phyloP scores from a whole-genome alignment of 805 yeast species.

The Naumovozyma castellii region DNA sequence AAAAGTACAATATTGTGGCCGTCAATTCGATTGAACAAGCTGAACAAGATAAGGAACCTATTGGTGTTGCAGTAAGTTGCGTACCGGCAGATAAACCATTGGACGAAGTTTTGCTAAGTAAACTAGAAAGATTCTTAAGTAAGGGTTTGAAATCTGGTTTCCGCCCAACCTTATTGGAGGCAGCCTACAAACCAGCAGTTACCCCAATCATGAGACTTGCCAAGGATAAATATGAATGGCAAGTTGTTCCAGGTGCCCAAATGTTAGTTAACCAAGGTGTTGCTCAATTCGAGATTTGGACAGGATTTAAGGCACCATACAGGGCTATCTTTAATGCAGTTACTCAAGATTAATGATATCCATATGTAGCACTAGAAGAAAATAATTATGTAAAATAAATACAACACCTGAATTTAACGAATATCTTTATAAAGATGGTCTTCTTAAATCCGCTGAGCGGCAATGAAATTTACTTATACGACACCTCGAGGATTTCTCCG shows the following conservation, averaged over 20 bases:
- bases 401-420: too few relatives aligned
- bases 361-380: too few relatives aligned
- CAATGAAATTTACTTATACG: too few relatives aligned
- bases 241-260: constrained; percentile 81
- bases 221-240: constrained; percentile 52
- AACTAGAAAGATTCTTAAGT: constrained; percentile 39
- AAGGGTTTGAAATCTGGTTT: constrained; percentile 35
- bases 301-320: constrained; percentile 56
- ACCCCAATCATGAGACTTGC: constrained; percentile 86
- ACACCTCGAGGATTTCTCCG: too few relatives aligned
- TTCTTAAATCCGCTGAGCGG: neutral
- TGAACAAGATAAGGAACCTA: constrained; percentile 30
- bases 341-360: constrained; percentile 14
- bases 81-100: constrained; percentile 75
- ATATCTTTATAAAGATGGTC: too few relatives aligned
- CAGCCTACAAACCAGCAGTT: constrained; percentile 84
- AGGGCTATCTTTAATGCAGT: constrained; percentile 55
- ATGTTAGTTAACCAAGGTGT: constrained; percentile 92
- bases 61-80: constrained; percentile 64
- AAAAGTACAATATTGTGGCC: constrained; percentile 46
- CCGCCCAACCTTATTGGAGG: constrained; percentile 63
- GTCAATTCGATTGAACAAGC: constrained; percentile 43
- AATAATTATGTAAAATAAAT: neutral
- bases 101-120: constrained; percentile 40
- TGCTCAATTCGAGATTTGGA: constrained; percentile 75